Evolutionary conservation across 176 grass and related monocot species (phyloP).

Genomic region (Neostapfia colusana): DNA sequence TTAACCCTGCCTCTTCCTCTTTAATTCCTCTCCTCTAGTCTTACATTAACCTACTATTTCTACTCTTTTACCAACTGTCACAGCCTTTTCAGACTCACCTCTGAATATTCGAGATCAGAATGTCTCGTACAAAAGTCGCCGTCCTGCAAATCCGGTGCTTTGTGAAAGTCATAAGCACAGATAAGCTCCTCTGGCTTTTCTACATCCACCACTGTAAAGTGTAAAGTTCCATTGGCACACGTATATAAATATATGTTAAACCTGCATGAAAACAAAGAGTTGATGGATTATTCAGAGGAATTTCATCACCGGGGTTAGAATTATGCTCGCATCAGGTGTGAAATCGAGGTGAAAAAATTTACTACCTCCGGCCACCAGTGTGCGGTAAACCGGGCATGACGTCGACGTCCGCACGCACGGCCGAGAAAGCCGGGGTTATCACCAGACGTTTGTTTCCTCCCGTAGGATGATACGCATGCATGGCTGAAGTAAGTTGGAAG

Average conservation of each 20-base stretch:
- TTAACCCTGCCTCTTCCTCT: not conserved
- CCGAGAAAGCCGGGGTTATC: not conserved
- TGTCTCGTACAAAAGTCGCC: slow-evolving; percentile 16
- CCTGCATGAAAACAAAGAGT: not conserved
- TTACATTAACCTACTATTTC: slow-evolving; percentile 7
- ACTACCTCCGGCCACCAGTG: not conserved
- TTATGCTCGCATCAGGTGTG: too few relatives aligned
- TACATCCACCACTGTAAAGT: slow-evolving; percentile 16
- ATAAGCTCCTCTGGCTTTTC: not conserved
- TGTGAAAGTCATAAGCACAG: slow-evolving; percentile 20
- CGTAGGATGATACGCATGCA: not conserved
- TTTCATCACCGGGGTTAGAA: not conserved
- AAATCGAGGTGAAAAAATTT: not conserved
- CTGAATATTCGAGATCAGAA: slow-evolving; percentile 10
- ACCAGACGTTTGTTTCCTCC: slow-evolving; percentile 5
- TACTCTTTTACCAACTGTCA: slow-evolving; percentile 1
- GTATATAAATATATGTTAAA: not conserved
- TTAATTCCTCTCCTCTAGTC: not conserved
- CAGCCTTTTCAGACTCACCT: slow-evolving; percentile 28
- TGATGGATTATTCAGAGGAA: not conserved
- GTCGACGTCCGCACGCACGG: not conserved
- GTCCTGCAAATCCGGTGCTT: not conserved
- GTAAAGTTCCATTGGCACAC: slow-evolving; percentile 13
- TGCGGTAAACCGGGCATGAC: not conserved
- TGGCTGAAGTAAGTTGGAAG: slow-evolving; percentile 31